Conservation (phyloP, 306 rosid species). For the Trifolium repens region DNA sequence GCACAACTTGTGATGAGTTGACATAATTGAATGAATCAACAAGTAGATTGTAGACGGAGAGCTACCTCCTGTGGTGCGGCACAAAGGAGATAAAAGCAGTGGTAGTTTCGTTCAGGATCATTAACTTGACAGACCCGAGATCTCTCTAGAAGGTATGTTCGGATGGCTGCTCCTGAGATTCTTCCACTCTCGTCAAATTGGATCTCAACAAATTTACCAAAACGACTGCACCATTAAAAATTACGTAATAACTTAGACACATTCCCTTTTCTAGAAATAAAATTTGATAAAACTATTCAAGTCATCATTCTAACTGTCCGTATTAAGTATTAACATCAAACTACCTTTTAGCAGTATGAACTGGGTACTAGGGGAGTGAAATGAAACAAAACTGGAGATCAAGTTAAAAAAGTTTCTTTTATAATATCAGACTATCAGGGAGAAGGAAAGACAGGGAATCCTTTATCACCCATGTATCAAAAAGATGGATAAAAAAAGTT, state of each 20-base stretch:
- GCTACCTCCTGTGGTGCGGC: slow-evolving; percentile 99
- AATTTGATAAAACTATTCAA: slow-evolving; percentile 7
- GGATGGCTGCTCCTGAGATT: slow-evolving; percentile 98
- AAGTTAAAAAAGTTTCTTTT: slow-evolving; percentile 4
- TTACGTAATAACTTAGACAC: slow-evolving; percentile 11
- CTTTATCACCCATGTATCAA: slow-evolving; percentile 36
- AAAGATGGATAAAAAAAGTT: slow-evolving; percentile 18
- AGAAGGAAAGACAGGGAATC: slow-evolving; percentile 30
- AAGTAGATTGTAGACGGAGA: slow-evolving; percentile 35
- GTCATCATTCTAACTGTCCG: slow-evolving; percentile 24
- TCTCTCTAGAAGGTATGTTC: slow-evolving; percentile 97
- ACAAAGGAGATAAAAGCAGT: slow-evolving; percentile 97
- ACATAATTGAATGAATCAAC: slow-evolving; percentile 25
- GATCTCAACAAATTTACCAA: slow-evolving; percentile 97
- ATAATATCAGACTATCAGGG: slow-evolving; percentile 10
- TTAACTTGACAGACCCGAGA: slow-evolving; percentile 99
- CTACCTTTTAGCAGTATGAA: slow-evolving; percentile 7
- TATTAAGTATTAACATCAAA: slow-evolving; percentile 23
- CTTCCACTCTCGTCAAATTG: slow-evolving; percentile 98
- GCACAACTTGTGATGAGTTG: slow-evolving; percentile 38
- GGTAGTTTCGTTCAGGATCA: slow-evolving; percentile 98
- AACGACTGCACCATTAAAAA: slow-evolving; percentile 74
- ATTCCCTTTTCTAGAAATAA: slow-evolving; percentile 36
- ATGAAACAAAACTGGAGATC: slow-evolving; percentile 27
- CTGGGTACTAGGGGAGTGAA: slow-evolving; percentile 29